Conservation (phyloP, 1,284 basidiomycete genomes). For the Wallemia ichthyophaga region DNA sequence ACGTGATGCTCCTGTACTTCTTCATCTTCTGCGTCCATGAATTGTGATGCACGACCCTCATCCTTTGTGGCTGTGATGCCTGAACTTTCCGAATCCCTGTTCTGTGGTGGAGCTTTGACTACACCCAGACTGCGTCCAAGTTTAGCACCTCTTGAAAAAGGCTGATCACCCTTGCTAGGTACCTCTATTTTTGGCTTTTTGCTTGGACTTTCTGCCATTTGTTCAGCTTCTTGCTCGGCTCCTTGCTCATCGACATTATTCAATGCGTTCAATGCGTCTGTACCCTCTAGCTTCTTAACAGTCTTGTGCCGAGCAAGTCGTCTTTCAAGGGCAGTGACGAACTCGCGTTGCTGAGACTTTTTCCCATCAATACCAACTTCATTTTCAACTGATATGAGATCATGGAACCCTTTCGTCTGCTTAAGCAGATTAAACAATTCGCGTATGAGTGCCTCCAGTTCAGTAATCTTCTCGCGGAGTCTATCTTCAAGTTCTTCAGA, state of each 20-base stretch:
- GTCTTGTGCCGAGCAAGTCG: neutral
- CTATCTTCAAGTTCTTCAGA: neutral
- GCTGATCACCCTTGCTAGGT: neutral
- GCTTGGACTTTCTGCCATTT: neutral
- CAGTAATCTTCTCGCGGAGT: neutral
- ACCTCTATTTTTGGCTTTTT: neutral
- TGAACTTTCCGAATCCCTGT: neutral
- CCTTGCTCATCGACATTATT: neutral
- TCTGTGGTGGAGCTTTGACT: neutral
- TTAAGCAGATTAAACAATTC: neutral
- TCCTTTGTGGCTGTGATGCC: no score
- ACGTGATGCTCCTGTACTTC: conserved; percentile 54
- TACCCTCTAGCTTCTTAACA: neutral
- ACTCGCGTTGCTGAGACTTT: neutral
- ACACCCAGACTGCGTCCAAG: neutral
- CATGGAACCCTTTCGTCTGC: neutral
- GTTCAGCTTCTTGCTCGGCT: neutral
- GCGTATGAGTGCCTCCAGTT: neutral
- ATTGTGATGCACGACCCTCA: conserved; percentile 35
- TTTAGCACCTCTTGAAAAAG: no score
- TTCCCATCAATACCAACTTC: neutral
- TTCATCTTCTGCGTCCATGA: conserved; percentile 72
- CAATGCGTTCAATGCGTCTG: neutral
- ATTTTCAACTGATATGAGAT: neutral
- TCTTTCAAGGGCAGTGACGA: neutral